Evolutionary conservation across 2,329 filamentous ascomycete genomes (phyloP).

Genomic region (Aspergillus tubingensis): DNA sequence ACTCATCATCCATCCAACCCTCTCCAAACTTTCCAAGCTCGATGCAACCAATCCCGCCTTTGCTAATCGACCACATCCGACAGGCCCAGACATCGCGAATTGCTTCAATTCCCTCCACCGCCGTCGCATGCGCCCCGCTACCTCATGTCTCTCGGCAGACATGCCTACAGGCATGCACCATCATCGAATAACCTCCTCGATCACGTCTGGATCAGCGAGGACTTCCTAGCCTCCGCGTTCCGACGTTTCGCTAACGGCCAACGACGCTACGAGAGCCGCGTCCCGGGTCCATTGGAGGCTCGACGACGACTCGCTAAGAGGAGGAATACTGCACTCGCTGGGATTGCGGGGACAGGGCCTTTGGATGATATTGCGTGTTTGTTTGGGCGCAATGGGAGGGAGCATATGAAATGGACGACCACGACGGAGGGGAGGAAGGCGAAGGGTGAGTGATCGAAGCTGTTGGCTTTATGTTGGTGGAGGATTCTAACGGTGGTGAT

Average conservation of each 20-base stretch:
- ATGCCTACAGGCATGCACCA: conserved; percentile 44
- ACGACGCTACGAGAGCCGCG: conserved; percentile 60
- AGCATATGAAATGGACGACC: conserved; percentile 39
- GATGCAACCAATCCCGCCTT: background rate
- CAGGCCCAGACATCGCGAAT: conserved; percentile 20
- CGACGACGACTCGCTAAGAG: conserved; percentile 57
- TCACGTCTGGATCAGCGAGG: conserved; percentile 51
- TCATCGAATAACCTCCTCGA: conserved; percentile 31
- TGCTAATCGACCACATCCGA: conserved; percentile 12
- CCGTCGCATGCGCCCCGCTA: conserved; percentile 23
- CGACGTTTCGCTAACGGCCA: conserved; percentile 48
- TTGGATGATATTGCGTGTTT: conserved; percentile 44
- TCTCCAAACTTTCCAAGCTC: conserved; percentile 3
- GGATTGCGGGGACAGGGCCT: conserved; percentile 29
- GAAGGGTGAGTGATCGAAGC: conserved; percentile 25
- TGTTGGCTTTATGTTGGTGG: background rate
- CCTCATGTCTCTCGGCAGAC: conserved; percentile 46
- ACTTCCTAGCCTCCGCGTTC: conserved; percentile 50
- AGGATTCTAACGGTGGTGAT: conserved; percentile 4
- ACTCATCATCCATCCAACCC: conserved; percentile 27
- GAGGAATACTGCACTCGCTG: conserved; percentile 54
- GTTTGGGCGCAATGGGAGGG: conserved; percentile 44
- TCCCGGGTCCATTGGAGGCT: conserved; percentile 65
- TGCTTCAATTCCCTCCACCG: background rate
- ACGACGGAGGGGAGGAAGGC: conserved; percentile 26